phyloP scores from a whole-genome alignment of 208 protist genomes.

The Crithidia acanthocephali region DNA sequence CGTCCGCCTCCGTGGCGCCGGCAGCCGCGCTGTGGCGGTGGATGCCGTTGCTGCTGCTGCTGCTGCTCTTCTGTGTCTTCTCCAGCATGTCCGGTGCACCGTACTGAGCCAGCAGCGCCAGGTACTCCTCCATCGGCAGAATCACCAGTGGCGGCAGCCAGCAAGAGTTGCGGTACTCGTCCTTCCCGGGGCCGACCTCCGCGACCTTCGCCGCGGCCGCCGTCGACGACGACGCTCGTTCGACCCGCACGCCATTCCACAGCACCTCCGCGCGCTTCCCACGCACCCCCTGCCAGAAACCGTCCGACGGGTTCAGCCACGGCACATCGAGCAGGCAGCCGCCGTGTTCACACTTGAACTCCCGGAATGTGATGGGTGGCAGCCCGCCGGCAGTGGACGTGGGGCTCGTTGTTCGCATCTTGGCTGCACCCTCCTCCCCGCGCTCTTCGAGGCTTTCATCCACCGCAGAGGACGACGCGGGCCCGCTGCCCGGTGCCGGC shows the following conservation, averaged over 20 bases:
- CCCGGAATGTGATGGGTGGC: constrained; percentile 38
- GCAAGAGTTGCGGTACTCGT: constrained; percentile 24
- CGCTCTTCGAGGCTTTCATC: background rate
- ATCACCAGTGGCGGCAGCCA: constrained; percentile 72
- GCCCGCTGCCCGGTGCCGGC: background rate
- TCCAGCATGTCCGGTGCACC: constrained; percentile 43
- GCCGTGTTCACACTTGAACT: constrained; percentile 67
- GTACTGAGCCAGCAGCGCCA: constrained; percentile 49
- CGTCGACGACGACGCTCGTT: constrained; percentile 11
- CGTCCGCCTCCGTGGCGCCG: constrained; percentile 18
- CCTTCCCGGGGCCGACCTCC: background rate
- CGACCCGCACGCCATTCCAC: constrained; percentile 33
- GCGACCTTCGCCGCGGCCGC: background rate
- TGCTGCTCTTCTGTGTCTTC: background rate
- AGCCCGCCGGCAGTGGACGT: constrained; percentile 4
- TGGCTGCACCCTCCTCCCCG: background rate
- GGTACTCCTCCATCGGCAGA: constrained; percentile 76
- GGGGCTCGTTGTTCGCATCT: constrained; percentile 10
- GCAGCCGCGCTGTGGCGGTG: too few species aligned
- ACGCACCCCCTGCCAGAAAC: constrained; percentile 69
- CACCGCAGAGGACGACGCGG: background rate
- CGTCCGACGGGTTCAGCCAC: constrained; percentile 73
- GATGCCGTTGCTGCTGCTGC: background rate
- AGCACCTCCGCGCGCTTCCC: constrained; percentile 49
- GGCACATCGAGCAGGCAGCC: constrained; percentile 44